These are phyloP conservation scores for Sphenostylis stenocarpa DNA, from an alignment of 306 rosid genomes.

Conservation along the genomic window DNA sequence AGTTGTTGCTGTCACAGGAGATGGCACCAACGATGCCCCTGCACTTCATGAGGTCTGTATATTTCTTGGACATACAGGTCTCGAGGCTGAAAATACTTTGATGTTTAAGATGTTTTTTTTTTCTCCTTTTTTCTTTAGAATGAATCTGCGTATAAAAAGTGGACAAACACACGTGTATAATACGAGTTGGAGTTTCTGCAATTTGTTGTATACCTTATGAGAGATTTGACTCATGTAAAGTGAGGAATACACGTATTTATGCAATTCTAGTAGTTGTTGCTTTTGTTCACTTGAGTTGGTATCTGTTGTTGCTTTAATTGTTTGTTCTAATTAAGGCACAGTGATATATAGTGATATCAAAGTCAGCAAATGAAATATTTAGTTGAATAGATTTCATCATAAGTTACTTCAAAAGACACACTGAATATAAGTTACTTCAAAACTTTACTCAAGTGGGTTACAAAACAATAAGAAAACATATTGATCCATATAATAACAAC, in stretches of 20 bases:
- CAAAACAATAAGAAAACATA: not conserved
- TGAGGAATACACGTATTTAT: not conserved
- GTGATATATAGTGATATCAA: not conserved
- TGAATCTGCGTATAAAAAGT: not conserved
- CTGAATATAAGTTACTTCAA: not conserved
- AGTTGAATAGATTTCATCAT: not conserved
- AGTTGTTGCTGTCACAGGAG: constrained; percentile 98
- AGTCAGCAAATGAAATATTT: not conserved
- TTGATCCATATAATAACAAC: not conserved
- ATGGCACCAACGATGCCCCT: constrained; percentile 99
- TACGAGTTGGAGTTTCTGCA: not conserved
- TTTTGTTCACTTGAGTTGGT: not conserved
- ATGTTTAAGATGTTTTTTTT: not conserved
- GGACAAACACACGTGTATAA: not conserved
- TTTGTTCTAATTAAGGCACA: not conserved
- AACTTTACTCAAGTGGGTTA: not conserved
- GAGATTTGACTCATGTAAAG: not conserved
- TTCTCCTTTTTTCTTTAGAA: not conserved
- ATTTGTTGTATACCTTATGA: not conserved
- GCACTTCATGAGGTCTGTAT: constrained; percentile 94
- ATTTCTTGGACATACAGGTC: constrained; percentile 32
- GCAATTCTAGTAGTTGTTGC: not conserved
- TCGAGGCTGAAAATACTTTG: not conserved
- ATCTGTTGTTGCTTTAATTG: not conserved
- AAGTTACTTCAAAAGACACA: not conserved